These are phyloP conservation scores for Citrullus colocynthis DNA, from an alignment of 306 rosid species.

Conservation along the genomic window DNA sequence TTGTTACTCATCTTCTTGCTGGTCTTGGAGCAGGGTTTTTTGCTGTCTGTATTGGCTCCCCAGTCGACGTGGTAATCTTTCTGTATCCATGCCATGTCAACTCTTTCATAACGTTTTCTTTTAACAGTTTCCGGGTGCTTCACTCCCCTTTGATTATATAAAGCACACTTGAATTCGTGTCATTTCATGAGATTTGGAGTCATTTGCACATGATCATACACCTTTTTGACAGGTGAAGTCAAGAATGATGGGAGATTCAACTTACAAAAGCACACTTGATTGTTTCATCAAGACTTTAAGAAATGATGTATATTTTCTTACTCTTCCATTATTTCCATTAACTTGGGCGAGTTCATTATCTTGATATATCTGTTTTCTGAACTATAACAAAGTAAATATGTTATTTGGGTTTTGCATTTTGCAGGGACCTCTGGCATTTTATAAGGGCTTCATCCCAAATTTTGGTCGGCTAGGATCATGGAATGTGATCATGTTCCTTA, in stretches of 20 bases:
- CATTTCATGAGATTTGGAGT: background rate
- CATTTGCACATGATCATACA: background rate
- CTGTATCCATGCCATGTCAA: background rate
- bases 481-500: constrained; percentile 97
- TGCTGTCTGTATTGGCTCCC: constrained; percentile 96
- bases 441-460: constrained; percentile 88
- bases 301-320: constrained; percentile 57
- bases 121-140: background rate
- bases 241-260: constrained; percentile 94
- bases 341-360: background rate
- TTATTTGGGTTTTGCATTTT: constrained; percentile 8
- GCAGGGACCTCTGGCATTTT: constrained; percentile 93
- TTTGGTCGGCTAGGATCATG: constrained; percentile 94
- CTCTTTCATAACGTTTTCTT: background rate
- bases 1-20: constrained; percentile 75
- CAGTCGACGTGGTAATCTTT: constrained; percentile 85
- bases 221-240: constrained; percentile 71
- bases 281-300: constrained; percentile 79
- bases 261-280: constrained; percentile 82
- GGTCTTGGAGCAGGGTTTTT: constrained; percentile 96
- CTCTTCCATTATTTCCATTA: background rate
- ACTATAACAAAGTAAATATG: background rate
- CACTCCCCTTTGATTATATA: background rate
- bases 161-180: background rate
- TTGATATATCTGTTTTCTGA: background rate